These are phyloP conservation scores for Claviceps spartinae DNA, from an alignment of 2,329 filamentous ascomycete species.

Conservation along the genomic window DNA sequence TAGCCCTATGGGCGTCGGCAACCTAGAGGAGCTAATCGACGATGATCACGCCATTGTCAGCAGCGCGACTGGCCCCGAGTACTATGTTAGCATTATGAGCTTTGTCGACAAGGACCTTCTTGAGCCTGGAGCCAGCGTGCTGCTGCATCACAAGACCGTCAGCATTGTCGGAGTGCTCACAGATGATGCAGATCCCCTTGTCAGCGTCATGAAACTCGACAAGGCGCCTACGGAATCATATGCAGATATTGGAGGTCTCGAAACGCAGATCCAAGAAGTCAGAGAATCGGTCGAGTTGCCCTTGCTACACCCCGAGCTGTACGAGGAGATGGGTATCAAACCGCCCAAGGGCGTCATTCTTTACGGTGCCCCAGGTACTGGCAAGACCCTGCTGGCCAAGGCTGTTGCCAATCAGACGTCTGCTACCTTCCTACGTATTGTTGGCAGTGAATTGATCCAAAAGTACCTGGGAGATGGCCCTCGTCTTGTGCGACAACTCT, in stretches of 20 bases:
- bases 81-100: conserved; percentile 99
- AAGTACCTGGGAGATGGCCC: conserved; percentile 97
- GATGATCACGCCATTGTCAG: conserved; percentile 98
- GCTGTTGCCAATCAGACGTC: conserved; percentile 98
- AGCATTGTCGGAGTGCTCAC: conserved; percentile 95
- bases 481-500: conserved; percentile 86
- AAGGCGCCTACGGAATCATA: conserved; percentile 98
- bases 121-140: conserved; percentile 87
- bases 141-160: conserved; percentile 94
- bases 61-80: conserved; percentile 92
- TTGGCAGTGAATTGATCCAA: conserved; percentile 93
- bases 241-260: conserved; percentile 92
- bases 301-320: conserved; percentile 86
- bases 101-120: conserved; percentile 98
- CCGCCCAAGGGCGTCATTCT: conserved; percentile 98
- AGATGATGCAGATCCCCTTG: conserved; percentile 86
- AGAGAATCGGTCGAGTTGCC: conserved; percentile 93
- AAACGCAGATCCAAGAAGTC: conserved; percentile 93
- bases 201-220: conserved; percentile 98
- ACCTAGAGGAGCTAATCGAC: conserved; percentile 95
- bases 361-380: conserved; percentile 91
- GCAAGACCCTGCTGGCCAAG: conserved; percentile 91
- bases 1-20: conserved; percentile 96
- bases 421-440: conserved; percentile 92
- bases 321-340: conserved; percentile 99